These are phyloP conservation scores for Aspergillus sp. DNA, from an alignment of 2,329 filamentous ascomycete species.

Conservation along the genomic window DNA sequence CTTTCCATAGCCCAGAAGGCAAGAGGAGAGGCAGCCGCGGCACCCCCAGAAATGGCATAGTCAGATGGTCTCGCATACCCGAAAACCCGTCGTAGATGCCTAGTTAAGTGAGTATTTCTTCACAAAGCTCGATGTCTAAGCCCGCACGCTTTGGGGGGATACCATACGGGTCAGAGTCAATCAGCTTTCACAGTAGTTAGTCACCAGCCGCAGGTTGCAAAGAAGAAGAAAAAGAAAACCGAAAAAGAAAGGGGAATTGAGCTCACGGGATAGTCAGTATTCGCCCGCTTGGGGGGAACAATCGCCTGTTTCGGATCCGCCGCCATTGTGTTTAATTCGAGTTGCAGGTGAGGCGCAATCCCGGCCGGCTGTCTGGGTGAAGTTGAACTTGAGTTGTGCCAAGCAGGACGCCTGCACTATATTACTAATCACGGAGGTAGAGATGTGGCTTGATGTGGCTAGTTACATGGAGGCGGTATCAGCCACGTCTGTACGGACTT, in stretches of 20 bases:
- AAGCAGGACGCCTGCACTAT: constrained; percentile 15
- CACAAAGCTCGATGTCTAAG: background rate
- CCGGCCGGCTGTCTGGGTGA: constrained; percentile 26
- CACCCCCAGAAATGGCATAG: constrained; percentile 68
- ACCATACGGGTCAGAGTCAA: constrained; percentile 95
- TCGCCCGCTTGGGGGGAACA: constrained; percentile 74
- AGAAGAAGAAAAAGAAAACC: background rate
- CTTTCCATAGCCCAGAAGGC: constrained; percentile 78
- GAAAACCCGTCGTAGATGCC: constrained; percentile 87
- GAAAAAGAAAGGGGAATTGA: constrained; percentile 6
- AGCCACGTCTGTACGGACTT: no score
- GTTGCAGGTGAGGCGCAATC: constrained; percentile 8
- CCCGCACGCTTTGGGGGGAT: constrained; percentile 1
- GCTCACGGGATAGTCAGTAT: constrained; percentile 83
- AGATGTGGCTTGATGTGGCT: background rate
- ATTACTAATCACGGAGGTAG: background rate
- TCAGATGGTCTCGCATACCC: constrained; percentile 83
- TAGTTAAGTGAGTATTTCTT: constrained; percentile 44
- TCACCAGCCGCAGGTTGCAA: constrained; percentile 4
- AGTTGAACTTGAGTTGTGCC: constrained; percentile 28
- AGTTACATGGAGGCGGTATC: no score
- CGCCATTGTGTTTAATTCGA: constrained; percentile 33
- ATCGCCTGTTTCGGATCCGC: constrained; percentile 44
- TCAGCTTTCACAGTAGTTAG: constrained; percentile 65
- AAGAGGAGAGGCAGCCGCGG: constrained; percentile 70